Base-by-base conservation (phyloP, 176 grass and related monocot genomes). In the Calamus simplicifolius region DNA sequence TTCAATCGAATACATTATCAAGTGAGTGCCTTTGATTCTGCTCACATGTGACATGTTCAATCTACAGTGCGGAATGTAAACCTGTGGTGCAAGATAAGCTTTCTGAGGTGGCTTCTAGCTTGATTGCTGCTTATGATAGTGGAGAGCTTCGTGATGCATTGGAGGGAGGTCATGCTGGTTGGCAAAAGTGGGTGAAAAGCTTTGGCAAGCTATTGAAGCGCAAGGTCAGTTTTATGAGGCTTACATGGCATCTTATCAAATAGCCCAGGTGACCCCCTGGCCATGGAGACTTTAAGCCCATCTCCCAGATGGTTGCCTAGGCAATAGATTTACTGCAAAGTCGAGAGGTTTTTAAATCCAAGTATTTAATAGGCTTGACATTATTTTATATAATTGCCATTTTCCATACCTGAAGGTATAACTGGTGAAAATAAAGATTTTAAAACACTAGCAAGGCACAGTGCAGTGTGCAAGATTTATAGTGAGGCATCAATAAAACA, bases 61-160 rank as follows among this genome's bases (percentile, higher is more conserved):
- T 77, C 19, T 71, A 19, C 91, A 90, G 91, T 74, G 83, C 53
- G 18, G 86, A 90, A 80, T 80, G 86, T 64, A 85, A 96, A 82
- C 61, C 83, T 72, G 63, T 96, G 51, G 68, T 96, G 19, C 80
- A 96, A 82, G 92, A 91, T 73, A 85, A 97, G 69, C 85, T 97
- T 75, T 90, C 78, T 61, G 87, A 88, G 56, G 81, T 97, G 55
- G 84, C 84, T 54, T 71, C 26, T 0, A 61, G 51, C 49, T 80
- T 91, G 56, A 80, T 97, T 59, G 64, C 87, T 68, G 81, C 92
- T 3, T 88, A 97, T 25, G 78, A 88, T 75, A 82, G 75, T 3
- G 84, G 84, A 50, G 87, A 97, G 23, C 78, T 97, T 26, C 38
- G 49, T 85, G 72, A 85, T 85, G 81, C 92, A 75, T 61, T 88